These are phyloP conservation scores for Monascus purpureus DNA, from an alignment of 495 filamentous ascomycete species.

Conservation along the genomic window DNA sequence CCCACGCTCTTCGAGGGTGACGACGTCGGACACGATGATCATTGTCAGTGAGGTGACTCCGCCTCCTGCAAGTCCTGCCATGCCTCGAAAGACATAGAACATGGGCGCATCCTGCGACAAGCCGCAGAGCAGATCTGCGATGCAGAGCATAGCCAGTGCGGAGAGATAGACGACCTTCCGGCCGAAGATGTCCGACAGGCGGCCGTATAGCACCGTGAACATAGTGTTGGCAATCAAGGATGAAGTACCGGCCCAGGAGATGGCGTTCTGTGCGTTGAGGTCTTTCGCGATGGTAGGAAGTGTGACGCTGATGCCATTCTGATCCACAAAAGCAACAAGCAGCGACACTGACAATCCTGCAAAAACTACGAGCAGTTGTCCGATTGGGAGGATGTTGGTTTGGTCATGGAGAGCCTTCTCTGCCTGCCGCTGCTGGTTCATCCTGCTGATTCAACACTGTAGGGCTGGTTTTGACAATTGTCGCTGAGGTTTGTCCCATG, in stretches of 20 bases:
- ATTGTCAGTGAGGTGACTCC: slow-evolving; percentile 37
- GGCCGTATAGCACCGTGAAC: slow-evolving; percentile 48
- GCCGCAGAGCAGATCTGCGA: slow-evolving; percentile 40
- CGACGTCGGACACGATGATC: slow-evolving; percentile 37
- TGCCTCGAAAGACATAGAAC: slow-evolving; percentile 41
- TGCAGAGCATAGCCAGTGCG: slow-evolving; percentile 32
- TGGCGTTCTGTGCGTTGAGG: slow-evolving; percentile 40
- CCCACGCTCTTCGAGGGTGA: slow-evolving; percentile 30
- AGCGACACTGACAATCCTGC: slow-evolving; percentile 36
- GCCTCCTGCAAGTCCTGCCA: slow-evolving; percentile 40
- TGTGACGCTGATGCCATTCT: slow-evolving; percentile 47
- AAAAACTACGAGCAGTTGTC: slow-evolving; percentile 44
- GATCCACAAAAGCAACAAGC: slow-evolving; percentile 46
- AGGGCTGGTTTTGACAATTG: not conserved
- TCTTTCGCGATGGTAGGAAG: slow-evolving; percentile 47
- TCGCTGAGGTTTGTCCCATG: not conserved
- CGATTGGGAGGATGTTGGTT: slow-evolving; percentile 43
- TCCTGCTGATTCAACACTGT: slow-evolving; percentile 2
- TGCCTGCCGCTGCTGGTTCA: slow-evolving; percentile 27
- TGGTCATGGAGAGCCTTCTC: slow-evolving; percentile 35
- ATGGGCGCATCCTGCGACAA: slow-evolving; percentile 34
- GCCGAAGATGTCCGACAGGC: slow-evolving; percentile 45
- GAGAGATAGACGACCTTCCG: slow-evolving; percentile 37
- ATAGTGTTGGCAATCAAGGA: slow-evolving; percentile 61
- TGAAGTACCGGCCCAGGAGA: slow-evolving; percentile 68